phyloP scores from a whole-genome alignment of 371 early-diverging fungal species.

The Mortierella sp. region DNA sequence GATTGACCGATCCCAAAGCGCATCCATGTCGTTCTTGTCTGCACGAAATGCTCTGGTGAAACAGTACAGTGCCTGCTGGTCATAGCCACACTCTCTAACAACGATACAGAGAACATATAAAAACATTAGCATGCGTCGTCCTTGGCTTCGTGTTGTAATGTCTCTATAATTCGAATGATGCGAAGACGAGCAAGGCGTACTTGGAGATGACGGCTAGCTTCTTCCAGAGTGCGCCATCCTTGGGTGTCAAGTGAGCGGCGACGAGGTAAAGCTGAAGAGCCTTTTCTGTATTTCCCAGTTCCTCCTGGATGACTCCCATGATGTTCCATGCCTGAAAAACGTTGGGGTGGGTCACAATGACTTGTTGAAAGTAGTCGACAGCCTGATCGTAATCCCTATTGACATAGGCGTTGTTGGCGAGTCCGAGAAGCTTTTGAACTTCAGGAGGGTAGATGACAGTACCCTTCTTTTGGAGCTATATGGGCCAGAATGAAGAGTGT shows the following conservation, averaged over 20 bases:
- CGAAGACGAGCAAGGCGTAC: conserved; percentile 57
- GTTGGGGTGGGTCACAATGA: conserved; percentile 79
- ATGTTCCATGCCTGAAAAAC: conserved; percentile 88
- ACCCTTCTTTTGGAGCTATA: conserved; percentile 57
- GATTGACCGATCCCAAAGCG: conserved; percentile 79
- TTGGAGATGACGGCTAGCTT: conserved; percentile 81
- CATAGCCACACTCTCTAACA: conserved; percentile 72
- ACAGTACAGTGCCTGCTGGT: conserved; percentile 88
- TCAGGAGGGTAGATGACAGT: conserved; percentile 61
- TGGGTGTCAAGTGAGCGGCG: conserved; percentile 90
- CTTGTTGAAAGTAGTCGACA: conserved; percentile 76
- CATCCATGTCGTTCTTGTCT: conserved; percentile 76
- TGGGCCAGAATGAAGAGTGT: not conserved
- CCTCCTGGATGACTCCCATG: conserved; percentile 93
- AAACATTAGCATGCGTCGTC: too few species aligned
- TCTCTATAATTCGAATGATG: not conserved
- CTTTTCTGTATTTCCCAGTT: conserved; percentile 81
- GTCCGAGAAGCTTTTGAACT: conserved; percentile 74
- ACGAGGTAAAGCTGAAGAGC: conserved; percentile 87
- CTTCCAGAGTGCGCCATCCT: conserved; percentile 88
- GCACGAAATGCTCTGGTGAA: conserved; percentile 74
- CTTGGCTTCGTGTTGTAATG: too few species aligned
- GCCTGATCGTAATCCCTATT: conserved; percentile 76
- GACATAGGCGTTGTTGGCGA: conserved; percentile 83
- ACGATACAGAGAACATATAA: too few species aligned